These are phyloP conservation scores for Stenocarpella maydis DNA, from an alignment of 2,329 filamentous ascomycete genomes.

Conservation along the genomic window DNA sequence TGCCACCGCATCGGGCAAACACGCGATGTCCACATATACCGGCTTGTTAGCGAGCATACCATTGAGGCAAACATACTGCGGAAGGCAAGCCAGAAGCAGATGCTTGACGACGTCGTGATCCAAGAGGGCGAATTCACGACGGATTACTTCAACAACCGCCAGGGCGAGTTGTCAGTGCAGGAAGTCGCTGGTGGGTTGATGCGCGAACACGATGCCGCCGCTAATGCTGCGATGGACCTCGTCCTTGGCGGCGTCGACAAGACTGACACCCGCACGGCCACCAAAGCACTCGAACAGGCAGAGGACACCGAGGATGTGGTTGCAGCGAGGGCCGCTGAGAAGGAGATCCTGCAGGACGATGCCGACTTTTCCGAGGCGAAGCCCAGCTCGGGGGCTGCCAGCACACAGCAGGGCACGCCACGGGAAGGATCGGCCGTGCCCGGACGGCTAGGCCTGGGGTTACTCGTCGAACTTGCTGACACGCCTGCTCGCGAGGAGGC, in stretches of 20 bases:
- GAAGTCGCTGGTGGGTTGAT: constrained; percentile 71
- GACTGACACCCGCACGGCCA: constrained; percentile 68
- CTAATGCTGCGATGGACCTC: constrained; percentile 84
- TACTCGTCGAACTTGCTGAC: constrained; percentile 49
- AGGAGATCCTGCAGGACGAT: constrained; percentile 86
- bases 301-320: constrained; percentile 93
- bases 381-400: constrained; percentile 60
- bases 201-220: constrained; percentile 72
- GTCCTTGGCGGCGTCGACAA: constrained; percentile 75
- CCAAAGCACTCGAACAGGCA: constrained; percentile 82
- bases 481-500: constrained; percentile 43
- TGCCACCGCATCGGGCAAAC: constrained; percentile 98
- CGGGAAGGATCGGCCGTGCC: constrained; percentile 48
- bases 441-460: constrained; percentile 48
- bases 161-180: constrained; percentile 67
- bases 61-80: constrained; percentile 98
- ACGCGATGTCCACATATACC: constrained; percentile 97
- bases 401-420: constrained; percentile 60
- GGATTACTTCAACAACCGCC: constrained; percentile 80
- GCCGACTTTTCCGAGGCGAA: constrained; percentile 79
- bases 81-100: constrained; percentile 96
- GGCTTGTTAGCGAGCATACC: constrained; percentile 89
- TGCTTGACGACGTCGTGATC: constrained; percentile 97
- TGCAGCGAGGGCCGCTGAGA: constrained; percentile 86
- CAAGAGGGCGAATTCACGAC: constrained; percentile 98